Percentiles rank a stretch among this genome's conserved stretches.
Conservation (phyloP, 495 filamentous ascomycete species). For the Apiosordaria backusii region DNA sequence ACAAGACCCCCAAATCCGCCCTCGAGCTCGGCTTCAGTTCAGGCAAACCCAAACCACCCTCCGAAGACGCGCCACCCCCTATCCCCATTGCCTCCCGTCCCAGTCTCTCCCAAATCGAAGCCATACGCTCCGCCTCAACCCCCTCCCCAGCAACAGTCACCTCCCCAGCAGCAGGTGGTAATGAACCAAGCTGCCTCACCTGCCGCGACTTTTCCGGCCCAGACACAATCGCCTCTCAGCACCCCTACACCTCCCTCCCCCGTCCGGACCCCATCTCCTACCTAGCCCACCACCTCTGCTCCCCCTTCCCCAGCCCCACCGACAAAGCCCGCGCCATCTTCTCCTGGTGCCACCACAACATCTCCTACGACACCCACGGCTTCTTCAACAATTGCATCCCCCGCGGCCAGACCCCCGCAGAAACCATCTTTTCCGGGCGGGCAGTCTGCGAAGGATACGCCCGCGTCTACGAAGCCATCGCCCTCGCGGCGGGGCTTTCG, state of each 20-base stretch:
- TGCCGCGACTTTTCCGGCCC: slow-evolving; percentile 86
- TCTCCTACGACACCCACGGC: slow-evolving; percentile 72
- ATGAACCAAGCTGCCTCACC: slow-evolving; percentile 54
- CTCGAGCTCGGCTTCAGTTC: slow-evolving; percentile 24
- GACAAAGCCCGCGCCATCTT: slow-evolving; percentile 93
- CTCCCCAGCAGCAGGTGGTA: slow-evolving; percentile 25
- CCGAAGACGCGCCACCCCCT: slow-evolving; percentile 39
- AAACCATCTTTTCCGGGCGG: slow-evolving; percentile 66
- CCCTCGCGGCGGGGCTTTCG: slow-evolving; percentile 69
- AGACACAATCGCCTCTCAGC: slow-evolving; percentile 72
- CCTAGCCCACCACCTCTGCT: slow-evolving; percentile 72
- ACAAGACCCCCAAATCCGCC: slow-evolving; percentile 19
- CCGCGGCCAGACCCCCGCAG: slow-evolving; percentile 58
- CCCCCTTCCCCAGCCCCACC: slow-evolving; percentile 72
- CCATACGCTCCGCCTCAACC: slow-evolving; percentile 30
- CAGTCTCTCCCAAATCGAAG: slow-evolving; percentile 41
- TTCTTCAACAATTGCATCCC: slow-evolving; percentile 71
- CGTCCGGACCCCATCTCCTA: slow-evolving; percentile 57
- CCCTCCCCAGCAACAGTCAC: slow-evolving; percentile 11
- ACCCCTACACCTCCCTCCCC: slow-evolving; percentile 67
- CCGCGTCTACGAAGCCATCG: slow-evolving; percentile 71
- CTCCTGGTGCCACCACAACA: slow-evolving; percentile 92
- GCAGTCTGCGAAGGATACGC: slow-evolving; percentile 94
- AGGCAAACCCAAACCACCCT: slow-evolving; percentile 11
- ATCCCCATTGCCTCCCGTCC: slow-evolving; percentile 47